A percentile compares a stretch with the other conserved stretches of the same genome.
phyloP scores from a whole-genome alignment of 2,329 filamentous ascomycete genomes.

The Ophiostoma ips region DNA sequence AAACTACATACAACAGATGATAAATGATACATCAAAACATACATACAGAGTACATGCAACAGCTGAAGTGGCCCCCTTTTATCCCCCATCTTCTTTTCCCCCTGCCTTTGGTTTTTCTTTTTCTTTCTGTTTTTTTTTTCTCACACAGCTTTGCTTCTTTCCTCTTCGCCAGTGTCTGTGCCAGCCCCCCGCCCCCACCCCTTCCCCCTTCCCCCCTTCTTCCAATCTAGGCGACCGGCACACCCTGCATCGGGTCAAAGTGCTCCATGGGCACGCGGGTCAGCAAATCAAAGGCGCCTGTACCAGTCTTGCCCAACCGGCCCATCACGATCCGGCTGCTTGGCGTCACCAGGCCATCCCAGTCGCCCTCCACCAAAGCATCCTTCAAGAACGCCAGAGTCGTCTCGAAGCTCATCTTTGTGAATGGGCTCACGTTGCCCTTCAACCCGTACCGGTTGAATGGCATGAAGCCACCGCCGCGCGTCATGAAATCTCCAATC shows the following conservation, averaged over 20 bases:
- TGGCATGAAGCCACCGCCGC: conserved; percentile 72
- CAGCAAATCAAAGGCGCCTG: conserved; percentile 83
- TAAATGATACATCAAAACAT: too few relatives aligned
- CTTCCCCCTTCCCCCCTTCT: too few relatives aligned
- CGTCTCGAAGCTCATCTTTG: conserved; percentile 99
- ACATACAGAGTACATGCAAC: not conserved
- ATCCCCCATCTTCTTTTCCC: not conserved
- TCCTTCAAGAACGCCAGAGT: conserved; percentile 89
- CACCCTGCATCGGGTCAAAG: conserved; percentile 19
- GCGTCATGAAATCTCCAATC: conserved; percentile 97
- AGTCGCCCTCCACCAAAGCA: conserved; percentile 78
- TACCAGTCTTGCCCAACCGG: conserved; percentile 67
- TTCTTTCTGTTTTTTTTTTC: not conserved
- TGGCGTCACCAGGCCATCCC: conserved; percentile 74
- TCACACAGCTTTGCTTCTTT: not conserved
- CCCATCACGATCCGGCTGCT: conserved; percentile 83
- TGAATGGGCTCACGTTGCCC: conserved; percentile 77
- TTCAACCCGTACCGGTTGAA: conserved; percentile 86
- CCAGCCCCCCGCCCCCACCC: not conserved
- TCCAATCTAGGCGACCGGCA: not conserved
- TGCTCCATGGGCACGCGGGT: conserved; percentile 43
- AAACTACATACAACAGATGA: not conserved
- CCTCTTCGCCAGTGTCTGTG: not conserved
- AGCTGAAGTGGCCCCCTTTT: not conserved
- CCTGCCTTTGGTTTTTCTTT: not conserved